Percentiles rank a stretch among this genome's conserved stretches.
phyloP scores from a whole-genome alignment of 352 stramenopile species.

The Phytophthora lateralis region DNA sequence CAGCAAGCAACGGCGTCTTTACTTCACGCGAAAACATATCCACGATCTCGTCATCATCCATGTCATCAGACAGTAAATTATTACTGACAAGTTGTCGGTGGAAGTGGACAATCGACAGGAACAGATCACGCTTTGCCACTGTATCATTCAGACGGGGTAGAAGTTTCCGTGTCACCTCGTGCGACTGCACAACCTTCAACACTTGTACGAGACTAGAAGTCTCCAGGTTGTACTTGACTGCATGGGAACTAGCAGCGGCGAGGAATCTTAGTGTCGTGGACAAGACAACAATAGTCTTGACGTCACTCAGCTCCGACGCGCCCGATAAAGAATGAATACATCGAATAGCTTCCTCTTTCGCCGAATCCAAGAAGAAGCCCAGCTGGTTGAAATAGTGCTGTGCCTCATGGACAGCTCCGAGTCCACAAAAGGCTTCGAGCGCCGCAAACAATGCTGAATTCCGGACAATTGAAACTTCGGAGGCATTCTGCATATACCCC shows the following conservation, averaged over 20 bases:
- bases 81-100: constrained; percentile 33
- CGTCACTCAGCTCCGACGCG: constrained; percentile 1
- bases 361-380: constrained; percentile 51
- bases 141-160: constrained; percentile 22
- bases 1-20: constrained; percentile 24
- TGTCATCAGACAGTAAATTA: constrained; percentile 47
- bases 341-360: constrained; percentile 29
- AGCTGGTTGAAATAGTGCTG: constrained; percentile 73
- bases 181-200: constrained; percentile 37
- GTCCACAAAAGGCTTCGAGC: constrained; percentile 53
- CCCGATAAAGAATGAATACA: constrained; percentile 11
- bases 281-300: constrained; percentile 27
- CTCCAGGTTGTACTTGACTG: constrained; percentile 65
- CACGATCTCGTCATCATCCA: constrained; percentile 59
- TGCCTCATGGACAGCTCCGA: constrained; percentile 51
- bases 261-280: constrained; percentile 59
- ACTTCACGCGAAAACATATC: constrained; percentile 33
- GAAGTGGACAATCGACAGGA: constrained; percentile 42
- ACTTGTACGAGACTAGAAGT: constrained; percentile 33
- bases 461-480: constrained; percentile 5
- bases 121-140: constrained; percentile 29
- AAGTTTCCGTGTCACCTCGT: constrained; percentile 9
- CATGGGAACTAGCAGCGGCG: constrained; percentile 35
- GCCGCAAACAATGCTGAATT: constrained; percentile 51
- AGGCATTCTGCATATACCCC: constrained; percentile 33